Evolutionary conservation across 441 rosid species (phyloP).

Genomic region (Jatropha multifida): DNA sequence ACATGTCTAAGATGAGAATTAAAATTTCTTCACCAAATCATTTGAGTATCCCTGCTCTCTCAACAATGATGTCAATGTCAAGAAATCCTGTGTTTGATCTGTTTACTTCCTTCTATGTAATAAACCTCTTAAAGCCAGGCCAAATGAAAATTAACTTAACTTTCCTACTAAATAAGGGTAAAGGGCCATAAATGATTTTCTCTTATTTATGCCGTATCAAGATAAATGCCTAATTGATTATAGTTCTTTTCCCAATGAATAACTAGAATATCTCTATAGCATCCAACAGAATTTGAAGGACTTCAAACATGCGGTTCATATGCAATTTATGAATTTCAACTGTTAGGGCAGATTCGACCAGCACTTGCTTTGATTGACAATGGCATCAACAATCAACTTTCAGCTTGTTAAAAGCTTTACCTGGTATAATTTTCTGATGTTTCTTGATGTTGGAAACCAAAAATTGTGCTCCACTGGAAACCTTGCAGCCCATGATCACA

Average conservation of each 20-base stretch:
- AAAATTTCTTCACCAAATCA: not conserved
- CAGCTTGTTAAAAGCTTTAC: slow-evolving; percentile 29
- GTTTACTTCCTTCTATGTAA: not conserved
- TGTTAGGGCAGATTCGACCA: not conserved
- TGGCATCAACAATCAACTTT: not conserved
- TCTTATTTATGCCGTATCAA: not conserved
- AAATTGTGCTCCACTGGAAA: slow-evolving; percentile 38
- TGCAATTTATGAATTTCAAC: not conserved
- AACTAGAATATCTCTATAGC: not conserved
- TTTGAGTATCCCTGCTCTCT: not conserved
- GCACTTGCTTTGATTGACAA: not conserved
- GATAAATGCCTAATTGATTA: not conserved
- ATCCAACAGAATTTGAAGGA: not conserved
- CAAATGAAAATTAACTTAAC: not conserved
- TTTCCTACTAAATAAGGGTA: not conserved
- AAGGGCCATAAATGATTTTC: not conserved
- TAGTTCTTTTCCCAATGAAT: not conserved
- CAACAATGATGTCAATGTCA: not conserved
- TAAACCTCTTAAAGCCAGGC: not conserved
- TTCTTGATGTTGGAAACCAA: slow-evolving; percentile 45
- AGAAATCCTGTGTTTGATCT: not conserved
- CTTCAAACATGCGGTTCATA: not conserved
- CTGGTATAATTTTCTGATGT: slow-evolving; percentile 38
- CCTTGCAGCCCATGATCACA: slow-evolving; percentile 75
- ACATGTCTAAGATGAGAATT: not conserved